Evolutionary conservation across 352 stramenopile species (phyloP).

Genomic region (Phytophthora sp.): DNA sequence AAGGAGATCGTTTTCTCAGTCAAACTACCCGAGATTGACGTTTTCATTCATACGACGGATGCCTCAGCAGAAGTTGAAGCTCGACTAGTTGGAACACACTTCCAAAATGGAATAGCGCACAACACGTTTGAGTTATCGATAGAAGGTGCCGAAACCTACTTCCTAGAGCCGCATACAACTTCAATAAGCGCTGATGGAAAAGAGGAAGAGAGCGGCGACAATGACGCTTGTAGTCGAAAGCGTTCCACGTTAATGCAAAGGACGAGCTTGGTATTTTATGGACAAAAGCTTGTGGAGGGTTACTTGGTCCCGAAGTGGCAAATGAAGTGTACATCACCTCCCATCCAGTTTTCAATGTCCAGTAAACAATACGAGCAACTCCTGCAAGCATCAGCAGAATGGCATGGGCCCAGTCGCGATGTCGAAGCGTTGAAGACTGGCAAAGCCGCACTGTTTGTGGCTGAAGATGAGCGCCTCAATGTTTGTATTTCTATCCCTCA

Average conservation of each 20-base stretch:
- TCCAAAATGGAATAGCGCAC: slow-evolving; percentile 53
- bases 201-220: not conserved
- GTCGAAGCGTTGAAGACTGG: not conserved
- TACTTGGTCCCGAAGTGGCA: slow-evolving; percentile 58
- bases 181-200: not conserved
- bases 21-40: slow-evolving; percentile 64
- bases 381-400: slow-evolving; percentile 62
- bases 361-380: slow-evolving; percentile 75
- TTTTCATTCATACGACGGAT: slow-evolving; percentile 69
- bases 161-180: slow-evolving; percentile 49
- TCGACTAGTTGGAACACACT: slow-evolving; percentile 55
- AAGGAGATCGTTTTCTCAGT: slow-evolving; percentile 58
- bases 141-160: slow-evolving; percentile 63
- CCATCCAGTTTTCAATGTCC: slow-evolving; percentile 75
- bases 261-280: slow-evolving; percentile 66
- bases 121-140: slow-evolving; percentile 68
- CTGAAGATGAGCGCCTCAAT: slow-evolving; percentile 65
- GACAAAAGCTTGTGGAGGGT: slow-evolving; percentile 52
- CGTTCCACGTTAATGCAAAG: slow-evolving; percentile 66
- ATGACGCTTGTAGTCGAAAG: slow-evolving; percentile 31
- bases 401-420: slow-evolving; percentile 32
- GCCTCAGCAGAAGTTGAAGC: slow-evolving; percentile 69
- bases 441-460: slow-evolving; percentile 47
- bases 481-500: slow-evolving; percentile 71
- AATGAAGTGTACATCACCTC: slow-evolving; percentile 70